phyloP scores from a whole-genome alignment of 129 eudicot genomes.

The Lactuca saligna region DNA sequence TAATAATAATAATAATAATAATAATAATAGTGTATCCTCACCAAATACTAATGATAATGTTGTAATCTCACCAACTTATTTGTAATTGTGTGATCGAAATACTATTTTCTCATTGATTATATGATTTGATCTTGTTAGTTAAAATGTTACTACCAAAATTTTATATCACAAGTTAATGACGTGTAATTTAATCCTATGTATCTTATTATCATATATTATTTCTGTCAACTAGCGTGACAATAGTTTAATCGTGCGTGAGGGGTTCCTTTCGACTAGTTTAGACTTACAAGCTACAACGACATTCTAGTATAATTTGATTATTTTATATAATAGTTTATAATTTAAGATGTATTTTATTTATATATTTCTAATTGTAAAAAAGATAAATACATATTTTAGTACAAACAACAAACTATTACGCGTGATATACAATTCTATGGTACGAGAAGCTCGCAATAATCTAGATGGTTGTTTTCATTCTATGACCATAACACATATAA shows the following conservation, averaged over 20 bases:
- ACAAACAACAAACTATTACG: background rate
- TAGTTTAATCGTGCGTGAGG: conserved; percentile 4
- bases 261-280: conserved; percentile 10
- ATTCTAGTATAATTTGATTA: background rate
- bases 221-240: background rate
- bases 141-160: conserved; percentile 12
- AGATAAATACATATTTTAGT: background rate
- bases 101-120: background rate
- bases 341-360: background rate
- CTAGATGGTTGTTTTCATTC: no score
- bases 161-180: conserved; percentile 7
- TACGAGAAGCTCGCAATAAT: no score
- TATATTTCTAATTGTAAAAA: background rate
- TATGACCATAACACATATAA: no score
- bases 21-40: background rate
- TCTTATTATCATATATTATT: conserved; percentile 4
- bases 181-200: conserved; percentile 1
- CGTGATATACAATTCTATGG: background rate
- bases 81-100: conserved; percentile 1
- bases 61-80: conserved; percentile 22
- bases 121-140: conserved; percentile 16
- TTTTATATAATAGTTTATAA: no score
- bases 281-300: conserved; percentile 20
- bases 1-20: no score
- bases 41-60: background rate